phyloP scores from a whole-genome alignment of 2,329 filamentous ascomycete species.

The Colletotrichum orchidophilum region DNA sequence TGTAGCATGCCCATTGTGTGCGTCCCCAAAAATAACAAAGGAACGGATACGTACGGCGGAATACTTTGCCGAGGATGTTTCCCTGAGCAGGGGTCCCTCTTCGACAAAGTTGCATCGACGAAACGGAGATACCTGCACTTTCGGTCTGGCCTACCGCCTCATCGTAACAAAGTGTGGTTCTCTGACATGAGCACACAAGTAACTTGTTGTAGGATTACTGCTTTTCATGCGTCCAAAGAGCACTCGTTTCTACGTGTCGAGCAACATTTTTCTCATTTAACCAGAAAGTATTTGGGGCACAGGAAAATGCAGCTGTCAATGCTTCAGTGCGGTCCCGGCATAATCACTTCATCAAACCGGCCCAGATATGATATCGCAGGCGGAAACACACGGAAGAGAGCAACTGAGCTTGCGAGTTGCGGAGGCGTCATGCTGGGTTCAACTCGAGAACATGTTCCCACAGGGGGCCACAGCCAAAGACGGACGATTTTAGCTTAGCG shows the following conservation, averaged over 20 bases:
- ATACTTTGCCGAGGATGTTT: constrained; percentile 21
- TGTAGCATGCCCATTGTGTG: not conserved
- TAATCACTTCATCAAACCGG: not conserved
- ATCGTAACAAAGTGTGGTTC: not conserved
- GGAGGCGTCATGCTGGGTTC: not conserved
- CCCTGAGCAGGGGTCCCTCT: not conserved
- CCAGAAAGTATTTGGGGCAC: not conserved
- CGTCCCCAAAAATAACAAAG: not conserved
- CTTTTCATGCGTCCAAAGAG: not conserved
- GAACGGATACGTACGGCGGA: constrained; percentile 16
- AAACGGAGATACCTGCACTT: constrained; percentile 16
- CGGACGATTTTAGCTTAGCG: not conserved
- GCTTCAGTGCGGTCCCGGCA: not conserved
- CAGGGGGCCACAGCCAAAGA: not conserved
- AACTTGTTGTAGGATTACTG: not conserved
- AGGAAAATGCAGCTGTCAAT: not conserved
- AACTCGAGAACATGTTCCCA: not conserved
- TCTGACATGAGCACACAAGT: constrained; percentile 1
- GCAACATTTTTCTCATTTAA: not conserved
- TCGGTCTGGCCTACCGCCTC: constrained; percentile 2
- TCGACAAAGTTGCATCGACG: constrained; percentile 17
- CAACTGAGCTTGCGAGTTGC: not conserved
- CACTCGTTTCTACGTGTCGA: not conserved
- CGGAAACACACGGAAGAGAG: not conserved
- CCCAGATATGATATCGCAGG: not conserved